Conservation (phyloP, 371 early-diverging fungal species). For the Umbelopsis sp. region DNA sequence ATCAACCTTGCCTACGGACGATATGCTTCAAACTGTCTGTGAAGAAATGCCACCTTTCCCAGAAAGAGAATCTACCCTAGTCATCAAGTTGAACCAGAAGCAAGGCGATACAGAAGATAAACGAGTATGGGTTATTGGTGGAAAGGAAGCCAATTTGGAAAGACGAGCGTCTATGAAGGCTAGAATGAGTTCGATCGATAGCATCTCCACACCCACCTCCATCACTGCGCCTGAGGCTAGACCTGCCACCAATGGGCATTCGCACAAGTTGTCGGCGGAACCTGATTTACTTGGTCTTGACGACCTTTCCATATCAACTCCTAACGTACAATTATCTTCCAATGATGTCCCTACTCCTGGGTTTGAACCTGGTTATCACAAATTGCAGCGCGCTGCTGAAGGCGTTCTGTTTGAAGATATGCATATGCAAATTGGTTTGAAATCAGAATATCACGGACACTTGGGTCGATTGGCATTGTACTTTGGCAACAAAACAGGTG, state of each 20-base stretch:
- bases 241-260: neutral
- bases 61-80: conserved; percentile 88
- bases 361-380: conserved; percentile 63
- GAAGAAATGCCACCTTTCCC: conserved; percentile 98
- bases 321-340: conserved; percentile 22
- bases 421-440: conserved; percentile 84
- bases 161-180: conserved; percentile 46
- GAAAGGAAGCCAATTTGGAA: conserved; percentile 79
- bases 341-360: conserved; percentile 51
- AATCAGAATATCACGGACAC: conserved; percentile 86
- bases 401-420: conserved; percentile 92
- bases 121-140: conserved; percentile 93
- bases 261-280: neutral
- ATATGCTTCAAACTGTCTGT: conserved; percentile 89
- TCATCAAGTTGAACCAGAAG: conserved; percentile 80
- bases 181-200: conserved; percentile 47
- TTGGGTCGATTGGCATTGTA: conserved; percentile 86
- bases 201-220: conserved; percentile 27
- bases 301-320: conserved; percentile 29
- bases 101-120: conserved; percentile 92
- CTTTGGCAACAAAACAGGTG: conserved; percentile 81
- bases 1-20: conserved; percentile 80
- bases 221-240: conserved; percentile 23
- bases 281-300: conserved; percentile 42
- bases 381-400: conserved; percentile 66